These are phyloP conservation scores for Globisporangium middletonii DNA, from an alignment of 352 stramenopile genomes.

Conservation along the genomic window DNA sequence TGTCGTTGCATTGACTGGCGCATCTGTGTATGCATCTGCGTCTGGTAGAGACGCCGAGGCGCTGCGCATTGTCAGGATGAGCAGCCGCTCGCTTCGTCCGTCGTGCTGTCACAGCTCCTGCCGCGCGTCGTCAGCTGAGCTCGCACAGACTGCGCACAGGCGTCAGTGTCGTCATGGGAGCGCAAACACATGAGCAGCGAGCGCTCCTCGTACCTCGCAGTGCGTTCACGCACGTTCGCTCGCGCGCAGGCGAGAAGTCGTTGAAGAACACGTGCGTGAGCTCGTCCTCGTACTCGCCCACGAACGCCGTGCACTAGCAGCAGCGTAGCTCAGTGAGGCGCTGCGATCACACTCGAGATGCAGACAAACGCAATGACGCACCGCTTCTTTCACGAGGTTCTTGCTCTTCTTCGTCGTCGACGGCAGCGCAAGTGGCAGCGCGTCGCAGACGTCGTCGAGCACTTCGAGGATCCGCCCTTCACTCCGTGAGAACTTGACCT, in stretches of 20 bases:
- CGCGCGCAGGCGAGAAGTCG: slow-evolving; percentile 57
- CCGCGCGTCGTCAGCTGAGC: background rate
- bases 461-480: slow-evolving; percentile 81
- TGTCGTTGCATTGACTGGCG: background rate
- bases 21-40: background rate
- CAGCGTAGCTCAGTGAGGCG: background rate
- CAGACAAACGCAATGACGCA: slow-evolving; percentile 12
- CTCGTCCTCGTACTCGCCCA: slow-evolving; percentile 76
- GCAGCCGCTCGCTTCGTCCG: too few species aligned
- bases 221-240: slow-evolving; percentile 42
- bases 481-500: slow-evolving; percentile 77
- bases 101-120: background rate
- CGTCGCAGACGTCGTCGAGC: slow-evolving; percentile 65
- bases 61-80: background rate
- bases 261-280: slow-evolving; percentile 75
- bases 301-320: slow-evolving; percentile 64
- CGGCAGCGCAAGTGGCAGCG: slow-evolving; percentile 35
- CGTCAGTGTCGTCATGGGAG: background rate
- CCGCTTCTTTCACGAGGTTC: slow-evolving; percentile 50
- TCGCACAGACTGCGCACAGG: background rate
- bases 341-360: background rate
- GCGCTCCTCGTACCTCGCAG: slow-evolving; percentile 35
- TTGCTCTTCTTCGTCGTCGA: slow-evolving; percentile 40
- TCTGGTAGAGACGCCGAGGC: background rate
- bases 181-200: background rate